Evolutionary conservation across 257 asterid species (phyloP), one percentile per base, ranked within the genome.

Genomic region (Scutellaria baicalensis): DNA sequence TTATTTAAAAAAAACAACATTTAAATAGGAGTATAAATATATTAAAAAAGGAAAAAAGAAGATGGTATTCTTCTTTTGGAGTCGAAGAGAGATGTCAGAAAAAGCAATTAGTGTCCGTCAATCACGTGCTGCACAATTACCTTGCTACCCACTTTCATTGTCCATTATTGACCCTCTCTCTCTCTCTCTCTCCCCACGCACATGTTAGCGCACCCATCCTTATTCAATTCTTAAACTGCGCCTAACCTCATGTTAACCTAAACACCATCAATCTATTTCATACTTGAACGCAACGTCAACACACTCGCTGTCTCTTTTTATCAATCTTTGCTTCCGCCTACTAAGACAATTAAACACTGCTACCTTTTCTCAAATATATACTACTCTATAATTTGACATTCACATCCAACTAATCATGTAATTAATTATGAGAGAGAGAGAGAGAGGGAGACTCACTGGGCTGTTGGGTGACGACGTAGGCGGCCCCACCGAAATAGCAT

Each of bases 401-500:
- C 2, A 56, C 11, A 5, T 27, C 62, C 1, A 40, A 13, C 17
- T 55, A 5, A 8, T 54, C 17, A 8, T 54, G 38, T n/a, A n/a
- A n/a, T n/a, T n/a, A n/a, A n/a, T n/a, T n/a, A n/a, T n/a, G n/a
- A n/a, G n/a, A 9, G 12, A 47, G 11, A 31, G 8, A 45, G 14
- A 2, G 33, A 35, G 54, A 49, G 62, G 51, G 45, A 11, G 14
- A 77, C 97, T 81, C 72, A 94, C 99, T 89, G 0, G 99, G 99
- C 6, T 79, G 90, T 18, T 84, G 88, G 2, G 92, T 77, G 39
- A 88, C 88, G 54, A 80, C 65, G 82, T 78, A 83, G 0, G 84
- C 97, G 58, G 96, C 96, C 71, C 97, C 99, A 71, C 95, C 99
- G 43, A 91, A 93, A 14, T 36, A 87, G 81, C 99, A 94, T 31